These are phyloP conservation scores for Hymenoscyphus fructigenus DNA, from an alignment of 2,329 filamentous ascomycete genomes.

Conservation along the genomic window DNA sequence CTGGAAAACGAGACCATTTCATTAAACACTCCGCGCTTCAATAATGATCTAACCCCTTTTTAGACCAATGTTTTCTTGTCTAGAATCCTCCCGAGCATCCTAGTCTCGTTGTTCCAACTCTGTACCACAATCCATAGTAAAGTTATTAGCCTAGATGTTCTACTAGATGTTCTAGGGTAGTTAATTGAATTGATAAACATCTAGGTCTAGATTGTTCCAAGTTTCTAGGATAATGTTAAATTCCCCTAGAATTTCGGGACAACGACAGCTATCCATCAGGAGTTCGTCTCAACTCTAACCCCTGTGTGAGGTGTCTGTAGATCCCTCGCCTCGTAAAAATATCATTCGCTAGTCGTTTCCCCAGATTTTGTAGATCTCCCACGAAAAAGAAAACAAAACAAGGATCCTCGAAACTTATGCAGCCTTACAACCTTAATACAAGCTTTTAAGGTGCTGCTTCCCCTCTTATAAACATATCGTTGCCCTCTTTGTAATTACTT, in stretches of 20 bases:
- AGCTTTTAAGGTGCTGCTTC: neutral
- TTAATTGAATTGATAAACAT: too few species aligned
- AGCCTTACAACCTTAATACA: neutral
- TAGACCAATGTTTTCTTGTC: too few species aligned
- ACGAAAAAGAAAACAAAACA: neutral
- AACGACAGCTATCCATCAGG: too few species aligned
- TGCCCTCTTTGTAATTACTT: neutral
- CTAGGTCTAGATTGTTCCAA: too few species aligned
- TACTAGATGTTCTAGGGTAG: too few species aligned
- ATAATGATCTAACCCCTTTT: neutral
- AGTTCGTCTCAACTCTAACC: too few species aligned
- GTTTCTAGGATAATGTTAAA: too few species aligned
- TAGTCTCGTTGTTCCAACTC: too few species aligned
- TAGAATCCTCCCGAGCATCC: too few species aligned
- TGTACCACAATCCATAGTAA: too few species aligned
- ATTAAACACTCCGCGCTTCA: neutral
- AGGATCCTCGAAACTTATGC: neutral
- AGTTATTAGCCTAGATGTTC: too few species aligned
- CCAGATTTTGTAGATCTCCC: constrained; percentile 1
- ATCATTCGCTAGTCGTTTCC: constrained; percentile 1
- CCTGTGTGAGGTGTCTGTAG: neutral
- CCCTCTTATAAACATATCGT: neutral
- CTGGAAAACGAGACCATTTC: neutral
- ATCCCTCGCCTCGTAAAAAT: neutral
- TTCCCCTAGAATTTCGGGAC: too few species aligned